phyloP scores from a whole-genome alignment of 805 yeast genomes.

The Kuraishia ogatae region DNA sequence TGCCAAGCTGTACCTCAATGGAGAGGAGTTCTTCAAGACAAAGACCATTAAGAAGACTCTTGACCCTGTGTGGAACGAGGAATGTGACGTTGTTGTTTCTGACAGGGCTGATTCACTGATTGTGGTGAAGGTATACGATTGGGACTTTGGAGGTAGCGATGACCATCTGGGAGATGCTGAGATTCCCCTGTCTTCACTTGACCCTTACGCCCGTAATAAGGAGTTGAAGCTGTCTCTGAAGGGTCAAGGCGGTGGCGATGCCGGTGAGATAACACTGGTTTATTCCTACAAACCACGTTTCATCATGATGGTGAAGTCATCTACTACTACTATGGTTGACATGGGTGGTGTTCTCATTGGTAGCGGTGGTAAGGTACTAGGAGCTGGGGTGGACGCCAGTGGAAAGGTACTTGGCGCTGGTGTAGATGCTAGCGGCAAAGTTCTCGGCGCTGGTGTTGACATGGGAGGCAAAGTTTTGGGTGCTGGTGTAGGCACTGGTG shows the following conservation, averaged over 20 bases:
- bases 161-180: conserved; percentile 68
- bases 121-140: conserved; percentile 59
- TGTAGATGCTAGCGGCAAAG: conserved; percentile 29
- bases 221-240: conserved; percentile 45
- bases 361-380: conserved; percentile 28
- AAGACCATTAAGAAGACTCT: conserved; percentile 80
- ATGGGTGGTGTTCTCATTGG: conserved; percentile 36
- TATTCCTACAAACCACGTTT: conserved; percentile 66
- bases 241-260: conserved; percentile 40
- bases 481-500: conserved; percentile 34
- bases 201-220: conserved; percentile 37
- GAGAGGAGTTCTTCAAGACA: conserved; percentile 58
- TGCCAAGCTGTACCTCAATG: conserved; percentile 59
- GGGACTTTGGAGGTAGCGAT: conserved; percentile 91
- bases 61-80: conserved; percentile 86
- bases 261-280: conserved; percentile 57
- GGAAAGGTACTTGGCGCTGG: conserved; percentile 36
- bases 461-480: conserved; percentile 44
- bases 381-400: conserved; percentile 28
- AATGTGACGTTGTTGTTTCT: conserved; percentile 41
- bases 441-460: conserved; percentile 33
- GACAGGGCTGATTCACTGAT: conserved; percentile 57
- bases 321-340: conserved; percentile 30
- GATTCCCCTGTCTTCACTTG: conserved; percentile 50
- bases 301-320: conserved; percentile 37